Base-by-base conservation (phyloP, 2,329 filamentous ascomycete species). In the Didymosphaeria variabile region DNA sequence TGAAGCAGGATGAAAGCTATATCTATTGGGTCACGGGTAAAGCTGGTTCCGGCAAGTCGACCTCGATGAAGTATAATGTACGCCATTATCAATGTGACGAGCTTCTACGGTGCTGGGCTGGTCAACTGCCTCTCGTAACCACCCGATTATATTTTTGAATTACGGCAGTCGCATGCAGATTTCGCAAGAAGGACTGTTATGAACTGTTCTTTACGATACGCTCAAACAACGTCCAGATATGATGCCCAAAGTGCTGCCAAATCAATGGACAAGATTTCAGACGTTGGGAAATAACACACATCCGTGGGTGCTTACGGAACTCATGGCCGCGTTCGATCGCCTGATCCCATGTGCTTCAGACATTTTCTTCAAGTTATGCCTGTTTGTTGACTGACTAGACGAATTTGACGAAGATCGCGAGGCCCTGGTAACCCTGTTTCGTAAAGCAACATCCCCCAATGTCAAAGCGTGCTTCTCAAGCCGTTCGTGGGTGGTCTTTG, bases 1-100 rank as follows among this genome's bases (percentile, higher is more conserved):
- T 64, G 10, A 15, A 13, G 6, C 4, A 17, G 17, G 46, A 40
- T 9, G 34, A 47, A n/a, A 29, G 42, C 5, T 8, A 45, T 8
- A 10, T 62, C 17, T 64, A 57, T 26, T 81, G 79, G 76, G 75
- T 84, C 15, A 75, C 72, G 29, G 82, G 82, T 1, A 83, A 81
- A 49, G 76, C 81, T 2, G 81, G 82, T 2, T 31, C 72, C 0
- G 75, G 76, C 1, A 78, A 78, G 32, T 69, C 64, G 8, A 76
- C 71, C 0, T 40, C 78, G 17, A 65, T 75, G 50, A 77, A 74
- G 47, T 76, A 68, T 42, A 49, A 77, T 10, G 17, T 61, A 3
- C 21, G 49, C 0, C 36, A 67, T 12, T 5, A n/a, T 1, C 17
- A 42, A 5, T 72, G 67, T 10, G 29, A 45, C 12, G 8, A 46